Evolutionary conservation across 1,284 basidiomycete genomes (phyloP).

Genomic region (Rhodotorula sp.): DNA sequence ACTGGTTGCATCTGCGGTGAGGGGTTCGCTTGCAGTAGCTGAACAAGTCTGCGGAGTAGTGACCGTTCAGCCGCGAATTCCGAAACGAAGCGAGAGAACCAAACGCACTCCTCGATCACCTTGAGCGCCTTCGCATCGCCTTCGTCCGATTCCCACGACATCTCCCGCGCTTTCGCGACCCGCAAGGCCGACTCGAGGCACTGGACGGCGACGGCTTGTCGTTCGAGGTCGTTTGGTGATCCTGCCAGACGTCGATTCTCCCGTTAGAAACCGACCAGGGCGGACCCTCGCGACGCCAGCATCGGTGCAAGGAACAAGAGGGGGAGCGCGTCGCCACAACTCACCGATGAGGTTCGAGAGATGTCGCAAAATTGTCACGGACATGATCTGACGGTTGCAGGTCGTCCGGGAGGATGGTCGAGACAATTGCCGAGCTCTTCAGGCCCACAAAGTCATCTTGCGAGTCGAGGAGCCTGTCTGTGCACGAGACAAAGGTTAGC

Average conservation of each 20-base stretch:
- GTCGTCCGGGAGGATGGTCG: constrained; percentile 70
- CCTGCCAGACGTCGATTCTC: not conserved
- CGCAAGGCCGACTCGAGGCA: constrained; percentile 83
- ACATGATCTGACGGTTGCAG: constrained; percentile 11
- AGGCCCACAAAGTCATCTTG: constrained; percentile 92
- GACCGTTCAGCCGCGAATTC: not conserved
- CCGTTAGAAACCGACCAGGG: too few species aligned
- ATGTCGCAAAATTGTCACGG: constrained; percentile 21
- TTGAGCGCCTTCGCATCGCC: constrained; percentile 31
- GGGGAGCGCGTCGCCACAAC: constrained; percentile 37
- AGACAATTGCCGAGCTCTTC: constrained; percentile 83
- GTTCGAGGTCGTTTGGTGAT: constrained; percentile 55
- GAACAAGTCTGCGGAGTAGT: constrained; percentile 24
- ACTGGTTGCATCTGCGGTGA: constrained; percentile 88
- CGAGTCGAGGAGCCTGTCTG: constrained; percentile 75
- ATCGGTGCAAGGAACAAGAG: too few species aligned
- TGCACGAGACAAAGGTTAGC: not conserved
- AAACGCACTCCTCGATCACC: constrained; percentile 59
- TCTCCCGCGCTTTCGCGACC: constrained; percentile 67
- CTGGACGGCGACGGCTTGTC: constrained; percentile 85
- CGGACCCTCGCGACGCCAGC: too few species aligned
- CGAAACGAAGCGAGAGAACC: not conserved
- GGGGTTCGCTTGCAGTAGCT: constrained; percentile 27
- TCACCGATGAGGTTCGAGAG: constrained; percentile 37
- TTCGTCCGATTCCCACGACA: constrained; percentile 52